phyloP scores from a whole-genome alignment of 2,329 filamentous ascomycete species.

The Bisporella sp. region DNA sequence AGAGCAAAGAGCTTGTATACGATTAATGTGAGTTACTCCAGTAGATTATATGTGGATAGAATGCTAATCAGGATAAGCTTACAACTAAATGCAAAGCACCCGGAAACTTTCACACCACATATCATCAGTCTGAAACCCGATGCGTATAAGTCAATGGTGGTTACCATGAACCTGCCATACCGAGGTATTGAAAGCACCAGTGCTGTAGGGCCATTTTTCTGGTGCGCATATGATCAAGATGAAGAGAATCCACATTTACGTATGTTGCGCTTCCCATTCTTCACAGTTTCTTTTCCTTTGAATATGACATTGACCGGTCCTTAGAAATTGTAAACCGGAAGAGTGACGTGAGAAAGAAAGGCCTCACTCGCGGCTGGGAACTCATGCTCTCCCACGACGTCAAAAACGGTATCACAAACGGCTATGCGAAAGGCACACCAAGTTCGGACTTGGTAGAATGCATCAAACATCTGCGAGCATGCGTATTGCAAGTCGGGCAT shows the following conservation, averaged over 20 bases:
- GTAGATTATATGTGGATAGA: too few species aligned
- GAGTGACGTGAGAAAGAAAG: constrained; percentile 60
- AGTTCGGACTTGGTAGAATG: constrained; percentile 45
- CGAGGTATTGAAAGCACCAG: constrained; percentile 51
- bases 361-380: constrained; percentile 57
- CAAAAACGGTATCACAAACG: constrained; percentile 47
- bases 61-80: constrained; percentile 5
- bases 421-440: constrained; percentile 54
- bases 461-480: constrained; percentile 43
- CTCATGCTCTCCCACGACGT: constrained; percentile 54
- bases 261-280: constrained; percentile 28
- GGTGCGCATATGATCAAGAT: constrained; percentile 48
- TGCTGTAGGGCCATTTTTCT: constrained; percentile 58
- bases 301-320: not conserved
- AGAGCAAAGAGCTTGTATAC: constrained; percentile 12
- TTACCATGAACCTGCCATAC: constrained; percentile 44
- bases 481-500: constrained; percentile 44
- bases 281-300: too few species aligned
- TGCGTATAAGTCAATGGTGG: constrained; percentile 49
- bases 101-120: constrained; percentile 50
- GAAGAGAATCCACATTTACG: constrained; percentile 49
- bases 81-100: constrained; percentile 39
- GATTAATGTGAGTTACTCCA: constrained; percentile 15
- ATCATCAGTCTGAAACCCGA: constrained; percentile 45
- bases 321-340: constrained; percentile 56